These are phyloP conservation scores for Lasiosphaeriaceae sp. DNA, from an alignment of 495 filamentous ascomycete genomes.

Conservation along the genomic window DNA sequence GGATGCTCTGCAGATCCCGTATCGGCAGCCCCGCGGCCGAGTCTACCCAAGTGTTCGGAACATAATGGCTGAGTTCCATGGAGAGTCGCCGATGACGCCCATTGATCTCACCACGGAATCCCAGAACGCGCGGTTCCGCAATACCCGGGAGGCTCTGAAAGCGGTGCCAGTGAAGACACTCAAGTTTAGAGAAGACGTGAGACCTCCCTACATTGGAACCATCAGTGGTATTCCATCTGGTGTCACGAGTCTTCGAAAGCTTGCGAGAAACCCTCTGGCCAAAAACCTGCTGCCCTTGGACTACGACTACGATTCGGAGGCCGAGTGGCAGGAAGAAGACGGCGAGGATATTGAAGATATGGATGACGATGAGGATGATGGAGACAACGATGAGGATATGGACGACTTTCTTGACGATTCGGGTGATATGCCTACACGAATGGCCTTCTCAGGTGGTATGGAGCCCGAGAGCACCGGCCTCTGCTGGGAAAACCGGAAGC, in stretches of 20 bases:
- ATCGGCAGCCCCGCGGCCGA: conserved; percentile 47
- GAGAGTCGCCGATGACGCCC: conserved; percentile 14
- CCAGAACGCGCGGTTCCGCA: conserved; percentile 41
- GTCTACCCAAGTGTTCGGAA: conserved; percentile 55
- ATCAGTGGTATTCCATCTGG: conserved; percentile 57
- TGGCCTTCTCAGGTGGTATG: conserved; percentile 57
- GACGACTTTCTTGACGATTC: conserved; percentile 76
- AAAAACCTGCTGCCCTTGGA: conserved; percentile 63
- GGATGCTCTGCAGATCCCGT: conserved; percentile 59
- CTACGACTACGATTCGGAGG: conserved; percentile 96
- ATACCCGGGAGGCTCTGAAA: conserved; percentile 51
- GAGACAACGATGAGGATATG: conserved; percentile 62
- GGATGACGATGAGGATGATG: conserved; percentile 72
- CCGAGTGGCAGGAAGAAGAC: conserved; percentile 67
- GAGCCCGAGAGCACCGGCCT: conserved; percentile 73
- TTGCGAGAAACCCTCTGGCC: conserved; percentile 68
- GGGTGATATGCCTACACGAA: conserved; percentile 45
- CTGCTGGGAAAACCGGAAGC: conserved; percentile 66
- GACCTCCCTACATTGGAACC: conserved; percentile 87
- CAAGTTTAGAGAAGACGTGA: conserved; percentile 79
- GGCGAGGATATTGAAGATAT: conserved; percentile 60
- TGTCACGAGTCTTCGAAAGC: conserved; percentile 39
- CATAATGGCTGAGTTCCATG: conserved; percentile 51
- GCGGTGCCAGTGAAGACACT: conserved; percentile 71
- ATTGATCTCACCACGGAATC: conserved; percentile 39